These are phyloP conservation scores for Fagopyrum homotropicum DNA, from an alignment of 148 eudicot species.

Conservation along the genomic window DNA sequence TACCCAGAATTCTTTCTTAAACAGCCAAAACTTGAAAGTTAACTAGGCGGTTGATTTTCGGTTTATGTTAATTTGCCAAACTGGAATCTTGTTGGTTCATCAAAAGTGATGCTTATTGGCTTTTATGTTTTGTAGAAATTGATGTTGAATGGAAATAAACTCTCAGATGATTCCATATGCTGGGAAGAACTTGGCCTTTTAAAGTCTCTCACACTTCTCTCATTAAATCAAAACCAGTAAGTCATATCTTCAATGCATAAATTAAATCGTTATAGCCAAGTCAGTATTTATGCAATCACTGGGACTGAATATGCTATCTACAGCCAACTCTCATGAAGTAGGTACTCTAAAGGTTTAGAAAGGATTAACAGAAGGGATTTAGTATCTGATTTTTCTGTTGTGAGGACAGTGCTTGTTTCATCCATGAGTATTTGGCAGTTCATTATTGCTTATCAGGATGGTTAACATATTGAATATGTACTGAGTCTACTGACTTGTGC, in stretches of 20 bases:
- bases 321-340: not conserved
- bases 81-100: slow-evolving; percentile 3
- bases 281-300: not conserved
- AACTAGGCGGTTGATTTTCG: not conserved
- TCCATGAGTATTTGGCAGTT: not conserved
- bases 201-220: slow-evolving; percentile 48
- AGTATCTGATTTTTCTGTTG: not conserved
- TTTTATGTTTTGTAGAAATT: slow-evolving; percentile 57
- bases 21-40: not conserved
- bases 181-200: slow-evolving; percentile 68
- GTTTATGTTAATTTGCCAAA: not conserved
- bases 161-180: slow-evolving; percentile 51
- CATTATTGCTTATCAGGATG: not conserved
- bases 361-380: not conserved
- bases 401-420: not conserved
- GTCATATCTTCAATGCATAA: slow-evolving; percentile 17
- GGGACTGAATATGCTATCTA: not conserved
- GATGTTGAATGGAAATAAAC: slow-evolving; percentile 46
- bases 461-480: not conserved
- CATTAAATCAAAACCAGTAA: slow-evolving; percentile 71
- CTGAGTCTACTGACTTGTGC: slow-evolving; percentile 23
- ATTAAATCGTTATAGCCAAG: not conserved
- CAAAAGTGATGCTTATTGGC: not conserved
- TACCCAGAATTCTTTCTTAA: not conserved
- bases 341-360: not conserved